Evolutionary conservation across 176 grass and related monocot genomes (phyloP), one percentile per base, ranked within the genome.

Genomic region (Microstegium vimineum): DNA sequence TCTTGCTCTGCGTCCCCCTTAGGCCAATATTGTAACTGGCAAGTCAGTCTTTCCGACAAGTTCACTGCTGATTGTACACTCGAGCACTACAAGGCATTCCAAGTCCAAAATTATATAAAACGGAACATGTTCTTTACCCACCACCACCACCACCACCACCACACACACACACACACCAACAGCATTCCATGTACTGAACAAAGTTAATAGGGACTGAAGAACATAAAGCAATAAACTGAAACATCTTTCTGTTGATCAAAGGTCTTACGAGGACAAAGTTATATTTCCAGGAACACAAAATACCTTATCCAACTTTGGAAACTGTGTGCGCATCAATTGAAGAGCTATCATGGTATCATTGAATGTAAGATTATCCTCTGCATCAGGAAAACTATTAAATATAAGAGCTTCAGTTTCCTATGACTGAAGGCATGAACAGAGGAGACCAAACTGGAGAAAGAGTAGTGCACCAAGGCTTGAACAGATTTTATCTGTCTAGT

Each of bases 271-370:
- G 42, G 71, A 62, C 23, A 43, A 73, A 41, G 20, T 12, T 25
- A 12, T 13, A 85, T 45, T 34, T 49, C 10, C 2, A 76, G 15
- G 30, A 27, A 46, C 11, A 17, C 34, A 62, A 20, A 80, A 81
- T 85, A 90, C 91, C 89, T 97, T 97, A 51, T 97, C 91, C 54
- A 91, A 33, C 71, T 85, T 97, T 52, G 94, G 94, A 73, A 97
- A 97, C 26, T 97, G 94, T 35, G 89, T 35, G 35, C 78, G 86
- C 94, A 97, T 97, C 81, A 97, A 89, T 75, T 91, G 94, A 77
- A 97, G 94, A 85, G 94, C 94, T 70, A 97, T 82, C 69, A 86
- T 73, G 15, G 91, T 97, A 87, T 97, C 91, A 74, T 62, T 97
- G 73, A 97, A 89, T 49, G 62, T 81, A 85, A 97, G 91, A 74